A percentile compares a stretch with the other conserved stretches of the same genome.
Conservation (phyloP, 768 basidiomycete genomes). For the Steccherinum ochraceum region DNA sequence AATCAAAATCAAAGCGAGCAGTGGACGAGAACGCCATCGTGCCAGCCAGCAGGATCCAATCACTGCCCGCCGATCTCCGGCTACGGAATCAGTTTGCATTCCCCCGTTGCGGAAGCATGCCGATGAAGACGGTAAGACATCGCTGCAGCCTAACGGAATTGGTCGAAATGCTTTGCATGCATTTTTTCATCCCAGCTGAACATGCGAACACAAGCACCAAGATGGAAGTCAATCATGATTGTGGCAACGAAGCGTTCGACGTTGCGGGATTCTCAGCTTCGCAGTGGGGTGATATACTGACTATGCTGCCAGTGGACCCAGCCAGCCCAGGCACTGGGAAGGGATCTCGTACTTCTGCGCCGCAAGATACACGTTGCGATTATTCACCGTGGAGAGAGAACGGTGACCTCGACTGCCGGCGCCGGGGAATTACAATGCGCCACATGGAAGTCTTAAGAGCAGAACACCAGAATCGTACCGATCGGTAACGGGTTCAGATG, state of each 20-base stretch:
- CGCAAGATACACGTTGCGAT: not conserved
- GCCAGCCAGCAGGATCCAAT: too few species aligned
- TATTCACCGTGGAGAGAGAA: not conserved
- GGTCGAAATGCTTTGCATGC: too few species aligned
- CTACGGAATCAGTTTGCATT: not conserved
- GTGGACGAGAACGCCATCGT: not conserved
- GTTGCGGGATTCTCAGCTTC: not conserved
- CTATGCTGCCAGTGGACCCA: too few species aligned
- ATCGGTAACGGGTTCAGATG: too few species aligned
- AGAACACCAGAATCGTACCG: too few species aligned
- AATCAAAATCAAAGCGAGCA: not conserved
- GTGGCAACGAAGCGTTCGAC: not conserved
- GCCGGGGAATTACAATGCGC: not conserved
- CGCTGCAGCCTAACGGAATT: too few species aligned
- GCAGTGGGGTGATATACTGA: not conserved
- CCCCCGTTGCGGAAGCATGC: not conserved
- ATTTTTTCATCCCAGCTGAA: too few species aligned
- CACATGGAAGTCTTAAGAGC: not conserved
- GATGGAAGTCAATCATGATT: not conserved
- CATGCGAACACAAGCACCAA: not conserved
- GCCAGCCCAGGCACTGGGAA: not conserved
- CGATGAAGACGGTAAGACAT: too few species aligned
- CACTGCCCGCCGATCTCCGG: not conserved
- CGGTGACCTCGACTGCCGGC: not conserved
- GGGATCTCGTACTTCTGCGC: not conserved